Conservation (phyloP, 2,329 filamentous ascomycete genomes). For the Xylariaceae sp. region DNA sequence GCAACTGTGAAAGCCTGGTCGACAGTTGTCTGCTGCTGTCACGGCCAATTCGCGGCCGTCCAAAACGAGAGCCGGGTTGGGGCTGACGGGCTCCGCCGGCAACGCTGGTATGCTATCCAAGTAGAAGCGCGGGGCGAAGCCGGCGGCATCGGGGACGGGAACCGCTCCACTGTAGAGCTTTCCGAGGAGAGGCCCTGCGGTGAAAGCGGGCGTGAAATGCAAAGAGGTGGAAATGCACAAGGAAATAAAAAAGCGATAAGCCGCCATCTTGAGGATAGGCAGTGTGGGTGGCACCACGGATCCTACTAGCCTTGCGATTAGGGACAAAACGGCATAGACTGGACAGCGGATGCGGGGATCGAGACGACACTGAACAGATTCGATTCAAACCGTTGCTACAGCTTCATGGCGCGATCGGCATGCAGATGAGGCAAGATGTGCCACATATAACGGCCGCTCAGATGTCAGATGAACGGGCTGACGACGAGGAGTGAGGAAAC, state of each 20-base stretch:
- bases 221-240: slow-evolving; percentile 4
- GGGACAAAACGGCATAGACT: background rate
- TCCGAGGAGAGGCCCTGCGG: slow-evolving; percentile 11
- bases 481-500: background rate
- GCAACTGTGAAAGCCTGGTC: slow-evolving; percentile 20
- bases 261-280: slow-evolving; percentile 11
- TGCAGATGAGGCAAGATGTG: background rate
- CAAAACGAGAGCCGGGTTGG: background rate
- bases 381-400: background rate
- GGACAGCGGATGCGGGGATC: background rate
- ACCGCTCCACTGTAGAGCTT: slow-evolving; percentile 15
- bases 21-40: slow-evolving; percentile 16
- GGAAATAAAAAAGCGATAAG: background rate
- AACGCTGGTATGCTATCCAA: slow-evolving; percentile 17
- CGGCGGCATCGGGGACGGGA: slow-evolving; percentile 10
- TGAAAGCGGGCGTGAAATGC: slow-evolving; percentile 6
- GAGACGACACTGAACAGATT: background rate
- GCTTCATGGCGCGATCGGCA: background rate
- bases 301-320: slow-evolving; percentile 5
- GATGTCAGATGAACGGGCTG: background rate
- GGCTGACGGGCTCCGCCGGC: slow-evolving; percentile 16
- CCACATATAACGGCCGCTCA: background rate
- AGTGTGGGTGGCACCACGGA: slow-evolving; percentile 8
- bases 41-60: background rate
- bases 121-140: slow-evolving; percentile 24